These are phyloP conservation scores for Yamadazyma olivae DNA, from an alignment of 805 yeast genomes.

Conservation along the genomic window DNA sequence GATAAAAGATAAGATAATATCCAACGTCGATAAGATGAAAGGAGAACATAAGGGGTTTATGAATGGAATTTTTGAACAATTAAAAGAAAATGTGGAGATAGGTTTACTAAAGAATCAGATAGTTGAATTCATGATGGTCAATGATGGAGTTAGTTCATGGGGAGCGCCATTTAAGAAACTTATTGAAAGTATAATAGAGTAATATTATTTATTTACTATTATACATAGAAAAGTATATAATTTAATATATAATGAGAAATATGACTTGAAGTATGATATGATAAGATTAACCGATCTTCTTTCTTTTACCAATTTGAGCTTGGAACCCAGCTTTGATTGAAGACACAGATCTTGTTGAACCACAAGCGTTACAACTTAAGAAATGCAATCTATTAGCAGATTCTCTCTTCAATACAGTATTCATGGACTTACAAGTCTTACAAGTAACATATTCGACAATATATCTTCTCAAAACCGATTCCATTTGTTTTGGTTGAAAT, in stretches of 20 bases:
- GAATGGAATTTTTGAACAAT: conserved; percentile 8
- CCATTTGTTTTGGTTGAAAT: conserved; percentile 96
- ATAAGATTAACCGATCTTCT: conserved; percentile 30
- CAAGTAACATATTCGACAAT: conserved; percentile 97
- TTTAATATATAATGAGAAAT: conserved; percentile 8
- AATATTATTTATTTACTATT: conserved; percentile 11
- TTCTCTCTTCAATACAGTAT: conserved; percentile 94
- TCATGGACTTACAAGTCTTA: conserved; percentile 97
- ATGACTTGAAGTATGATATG: neutral
- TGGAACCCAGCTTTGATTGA: conserved; percentile 99
- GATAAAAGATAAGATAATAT: conserved; percentile 38
- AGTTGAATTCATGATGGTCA: conserved; percentile 54
- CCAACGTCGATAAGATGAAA: conserved; percentile 2
- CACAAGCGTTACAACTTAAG: conserved; percentile 97
- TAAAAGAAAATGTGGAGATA: neutral
- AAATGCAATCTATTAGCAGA: conserved; percentile 94
- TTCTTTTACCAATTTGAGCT: conserved; percentile 93
- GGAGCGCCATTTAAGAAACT: conserved; percentile 63
- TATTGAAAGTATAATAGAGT: conserved; percentile 26
- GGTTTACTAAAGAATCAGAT: conserved; percentile 23
- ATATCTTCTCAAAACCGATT: conserved; percentile 92
- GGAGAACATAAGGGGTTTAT: conserved; percentile 14
- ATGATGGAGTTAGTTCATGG: conserved; percentile 62
- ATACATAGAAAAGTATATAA: conserved; percentile 11
- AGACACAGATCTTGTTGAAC: conserved; percentile 93